A percentile compares a stretch with the other conserved stretches of the same genome.
Evolutionary conservation across 352 stramenopile genomes (phyloP).

Genomic region (Pythium rhizo-oryzae): DNA sequence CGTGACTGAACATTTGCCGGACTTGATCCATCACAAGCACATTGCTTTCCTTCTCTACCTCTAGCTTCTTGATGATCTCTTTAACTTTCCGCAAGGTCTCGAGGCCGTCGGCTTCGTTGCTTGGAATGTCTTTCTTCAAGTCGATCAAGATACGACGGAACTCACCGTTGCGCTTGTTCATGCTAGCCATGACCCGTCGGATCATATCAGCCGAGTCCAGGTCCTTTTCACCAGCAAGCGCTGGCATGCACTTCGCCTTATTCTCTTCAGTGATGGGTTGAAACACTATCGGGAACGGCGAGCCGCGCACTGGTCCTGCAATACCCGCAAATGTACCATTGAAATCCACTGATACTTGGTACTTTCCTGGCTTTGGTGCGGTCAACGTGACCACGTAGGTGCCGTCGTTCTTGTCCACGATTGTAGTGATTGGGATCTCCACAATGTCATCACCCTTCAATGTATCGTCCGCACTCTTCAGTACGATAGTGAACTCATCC

Average conservation of each 20-base stretch:
- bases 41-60: conserved; percentile 69
- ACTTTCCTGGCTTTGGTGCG: conserved; percentile 77
- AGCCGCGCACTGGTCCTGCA: conserved; percentile 92
- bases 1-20: conserved; percentile 69
- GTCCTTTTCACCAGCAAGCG: conserved; percentile 68
- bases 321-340: conserved; percentile 93
- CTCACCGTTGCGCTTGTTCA: conserved; percentile 87
- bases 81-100: conserved; percentile 86
- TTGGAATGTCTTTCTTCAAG: conserved; percentile 82
- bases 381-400: conserved; percentile 94
- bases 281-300: conserved; percentile 83
- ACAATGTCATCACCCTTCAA: conserved; percentile 42
- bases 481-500: conserved; percentile 91
- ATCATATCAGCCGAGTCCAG: conserved; percentile 78
- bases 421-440: conserved; percentile 37
- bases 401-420: conserved; percentile 92
- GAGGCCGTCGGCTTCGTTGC: conserved; percentile 74
- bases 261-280: conserved; percentile 65
- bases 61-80: conserved; percentile 83
- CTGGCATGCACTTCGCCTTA: conserved; percentile 72
- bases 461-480: conserved; percentile 48
- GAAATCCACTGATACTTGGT: conserved; percentile 91
- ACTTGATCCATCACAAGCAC: conserved; percentile 78
- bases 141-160: conserved; percentile 81
- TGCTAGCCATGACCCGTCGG: conserved; percentile 70